These are phyloP conservation scores for Nephelium lappaceum DNA, from an alignment of 345 rosid species.

Conservation along the genomic window DNA sequence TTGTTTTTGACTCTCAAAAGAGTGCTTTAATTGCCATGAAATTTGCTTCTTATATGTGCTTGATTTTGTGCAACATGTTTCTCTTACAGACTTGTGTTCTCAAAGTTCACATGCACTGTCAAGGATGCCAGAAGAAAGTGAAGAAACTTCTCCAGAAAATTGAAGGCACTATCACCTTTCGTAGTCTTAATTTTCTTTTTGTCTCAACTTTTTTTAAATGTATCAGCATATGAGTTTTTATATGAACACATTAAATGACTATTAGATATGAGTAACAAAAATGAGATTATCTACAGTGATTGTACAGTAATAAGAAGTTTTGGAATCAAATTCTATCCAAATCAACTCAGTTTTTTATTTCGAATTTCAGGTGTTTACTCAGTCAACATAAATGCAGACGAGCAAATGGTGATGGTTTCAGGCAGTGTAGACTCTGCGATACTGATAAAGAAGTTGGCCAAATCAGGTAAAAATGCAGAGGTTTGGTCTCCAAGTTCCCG, in stretches of 20 bases:
- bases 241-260: not conserved
- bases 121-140: conserved; percentile 71
- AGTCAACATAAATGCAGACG: conserved; percentile 55
- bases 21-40: not conserved
- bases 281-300: not conserved
- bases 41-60: not conserved
- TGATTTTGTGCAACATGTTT: not conserved
- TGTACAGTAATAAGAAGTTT: no score
- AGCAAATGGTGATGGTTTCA: conserved; percentile 53
- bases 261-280: not conserved
- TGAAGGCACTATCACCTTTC: conserved; percentile 46
- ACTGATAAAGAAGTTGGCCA: conserved; percentile 52
- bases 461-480: conserved; percentile 66
- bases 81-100: conserved; percentile 56
- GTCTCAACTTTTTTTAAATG: not conserved
- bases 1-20: not conserved
- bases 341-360: not conserved
- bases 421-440: conserved; percentile 54
- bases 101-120: conserved; percentile 71
- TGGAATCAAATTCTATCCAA: not conserved
- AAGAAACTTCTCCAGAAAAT: conserved; percentile 67
- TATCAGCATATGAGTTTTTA: not conserved
- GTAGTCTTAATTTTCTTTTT: not conserved
- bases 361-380: conserved; percentile 59
- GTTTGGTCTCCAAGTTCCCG: conserved; percentile 37